Percentiles rank a stretch among this genome's conserved stretches.
Evolutionary conservation across 1,139 yeast genomes (phyloP).

Genomic region (Zygoascus sp.): DNA sequence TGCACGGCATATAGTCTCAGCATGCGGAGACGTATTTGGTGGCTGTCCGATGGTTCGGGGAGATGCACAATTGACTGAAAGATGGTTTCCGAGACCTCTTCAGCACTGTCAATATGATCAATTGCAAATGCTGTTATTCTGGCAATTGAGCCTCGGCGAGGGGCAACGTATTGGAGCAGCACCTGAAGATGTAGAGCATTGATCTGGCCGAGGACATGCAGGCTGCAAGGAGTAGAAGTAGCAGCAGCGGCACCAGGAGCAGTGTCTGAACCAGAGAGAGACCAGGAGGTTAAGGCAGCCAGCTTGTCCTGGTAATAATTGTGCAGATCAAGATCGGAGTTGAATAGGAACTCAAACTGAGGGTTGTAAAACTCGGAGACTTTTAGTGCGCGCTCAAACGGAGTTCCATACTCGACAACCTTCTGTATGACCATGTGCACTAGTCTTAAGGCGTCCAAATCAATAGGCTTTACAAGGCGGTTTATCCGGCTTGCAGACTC

Average conservation of each 20-base stretch:
- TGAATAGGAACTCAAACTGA: conserved; percentile 27
- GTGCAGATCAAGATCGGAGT: conserved; percentile 19
- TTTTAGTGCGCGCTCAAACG: conserved; percentile 28
- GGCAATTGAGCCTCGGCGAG: conserved; percentile 31
- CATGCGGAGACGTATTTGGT: conserved; percentile 18
- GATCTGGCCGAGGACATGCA: conserved; percentile 16
- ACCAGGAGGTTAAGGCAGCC: conserved; percentile 14
- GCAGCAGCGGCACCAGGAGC: conserved; percentile 10
- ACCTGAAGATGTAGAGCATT: conserved; percentile 21
- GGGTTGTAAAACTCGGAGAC: conserved; percentile 24
- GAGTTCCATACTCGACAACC: conserved; percentile 25
- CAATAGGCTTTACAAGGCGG: conserved; percentile 10
- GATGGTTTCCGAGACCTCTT: conserved; percentile 25
- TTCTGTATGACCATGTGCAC: conserved; percentile 26
- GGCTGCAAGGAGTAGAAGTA: no score
- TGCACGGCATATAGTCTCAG: conserved; percentile 30
- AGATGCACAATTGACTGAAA: conserved; percentile 21
- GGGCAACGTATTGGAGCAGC: conserved; percentile 26
- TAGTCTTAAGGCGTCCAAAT: conserved; percentile 18
- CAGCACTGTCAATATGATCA: conserved; percentile 25
- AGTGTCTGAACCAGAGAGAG: conserved; percentile 4
- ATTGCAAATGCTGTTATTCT: conserved; percentile 32
- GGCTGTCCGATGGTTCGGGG: conserved; percentile 12
- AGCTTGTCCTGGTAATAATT: conserved; percentile 28
- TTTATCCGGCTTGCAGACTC: neutral